phyloP scores from a whole-genome alignment of 2,329 filamentous ascomycete genomes.

The Bertia moriformis region DNA sequence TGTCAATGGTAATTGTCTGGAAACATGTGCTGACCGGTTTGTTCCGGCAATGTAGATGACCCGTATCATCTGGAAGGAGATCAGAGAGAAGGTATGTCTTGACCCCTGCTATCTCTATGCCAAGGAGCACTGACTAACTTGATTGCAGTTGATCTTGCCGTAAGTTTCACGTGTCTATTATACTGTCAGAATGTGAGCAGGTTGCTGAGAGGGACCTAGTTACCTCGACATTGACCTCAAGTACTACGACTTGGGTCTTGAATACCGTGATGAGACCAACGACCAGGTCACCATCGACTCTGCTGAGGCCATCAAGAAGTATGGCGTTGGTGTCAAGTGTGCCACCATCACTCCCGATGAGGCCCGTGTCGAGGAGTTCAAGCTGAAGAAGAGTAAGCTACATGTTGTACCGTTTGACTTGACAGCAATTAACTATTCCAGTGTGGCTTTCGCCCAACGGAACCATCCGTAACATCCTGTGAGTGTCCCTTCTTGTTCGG shows the following conservation, averaged over 20 bases:
- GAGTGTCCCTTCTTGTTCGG: background rate
- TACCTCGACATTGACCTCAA: conserved; percentile 97
- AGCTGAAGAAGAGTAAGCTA: conserved; percentile 82
- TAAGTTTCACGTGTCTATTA: background rate
- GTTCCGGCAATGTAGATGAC: conserved; percentile 61
- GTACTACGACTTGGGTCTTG: conserved; percentile 88
- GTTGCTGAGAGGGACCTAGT: background rate
- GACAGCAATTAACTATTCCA: conserved; percentile 15
- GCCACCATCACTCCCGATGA: conserved; percentile 98
- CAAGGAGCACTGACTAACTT: background rate
- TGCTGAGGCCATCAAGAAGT: conserved; percentile 96
- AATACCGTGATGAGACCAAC: conserved; percentile 89
- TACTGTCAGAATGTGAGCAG: background rate
- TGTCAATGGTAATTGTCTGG: background rate
- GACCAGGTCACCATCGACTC: conserved; percentile 92
- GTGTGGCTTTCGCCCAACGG: conserved; percentile 99
- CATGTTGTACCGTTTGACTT: background rate
- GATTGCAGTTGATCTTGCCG: background rate
- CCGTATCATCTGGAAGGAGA: conserved; percentile 95
- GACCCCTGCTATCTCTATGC: background rate
- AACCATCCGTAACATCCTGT: conserved; percentile 57
- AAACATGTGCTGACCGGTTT: background rate
- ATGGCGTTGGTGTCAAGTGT: conserved; percentile 97
- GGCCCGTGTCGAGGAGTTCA: conserved; percentile 90
- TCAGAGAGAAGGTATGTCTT: conserved; percentile 97